phyloP scores from a whole-genome alignment of 768 basidiomycete genomes.

The Auricularia auricula-judae region DNA sequence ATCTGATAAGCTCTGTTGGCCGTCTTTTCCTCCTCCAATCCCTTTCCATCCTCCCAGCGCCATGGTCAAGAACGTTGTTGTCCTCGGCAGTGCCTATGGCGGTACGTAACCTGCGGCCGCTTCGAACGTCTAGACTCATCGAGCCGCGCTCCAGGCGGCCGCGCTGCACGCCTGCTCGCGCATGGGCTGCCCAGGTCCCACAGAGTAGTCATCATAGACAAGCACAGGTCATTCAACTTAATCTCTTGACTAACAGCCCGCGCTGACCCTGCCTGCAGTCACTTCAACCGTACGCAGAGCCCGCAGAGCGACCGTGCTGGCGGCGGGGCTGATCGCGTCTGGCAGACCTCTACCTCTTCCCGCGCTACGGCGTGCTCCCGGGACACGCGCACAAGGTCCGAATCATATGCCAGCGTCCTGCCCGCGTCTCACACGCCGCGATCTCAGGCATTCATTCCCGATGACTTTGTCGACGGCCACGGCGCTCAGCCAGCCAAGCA shows the following conservation, averaged over 20 bases:
- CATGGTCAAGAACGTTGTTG: neutral
- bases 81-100: neutral
- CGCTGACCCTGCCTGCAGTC: neutral
- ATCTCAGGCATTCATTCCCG: neutral
- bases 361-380: neutral
- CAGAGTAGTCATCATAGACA: neutral
- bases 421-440: neutral
- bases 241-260: neutral
- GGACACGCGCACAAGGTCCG: neutral
- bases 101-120: neutral
- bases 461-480: neutral
- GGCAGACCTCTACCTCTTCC: conserved; percentile 1
- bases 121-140: neutral
- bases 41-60: neutral
- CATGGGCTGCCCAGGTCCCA: neutral
- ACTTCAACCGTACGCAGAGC: neutral
- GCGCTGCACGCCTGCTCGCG: neutral
- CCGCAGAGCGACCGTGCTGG: neutral
- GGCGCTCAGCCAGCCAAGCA: neutral
- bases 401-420: neutral
- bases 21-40: neutral
- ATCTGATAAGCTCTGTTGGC: neutral
- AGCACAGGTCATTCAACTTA: neutral
- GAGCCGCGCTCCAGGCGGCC: neutral
- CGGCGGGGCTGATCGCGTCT: neutral